Evolutionary conservation across 768 basidiomycete species (phyloP).

Genomic region (Termitomyces sp.): DNA sequence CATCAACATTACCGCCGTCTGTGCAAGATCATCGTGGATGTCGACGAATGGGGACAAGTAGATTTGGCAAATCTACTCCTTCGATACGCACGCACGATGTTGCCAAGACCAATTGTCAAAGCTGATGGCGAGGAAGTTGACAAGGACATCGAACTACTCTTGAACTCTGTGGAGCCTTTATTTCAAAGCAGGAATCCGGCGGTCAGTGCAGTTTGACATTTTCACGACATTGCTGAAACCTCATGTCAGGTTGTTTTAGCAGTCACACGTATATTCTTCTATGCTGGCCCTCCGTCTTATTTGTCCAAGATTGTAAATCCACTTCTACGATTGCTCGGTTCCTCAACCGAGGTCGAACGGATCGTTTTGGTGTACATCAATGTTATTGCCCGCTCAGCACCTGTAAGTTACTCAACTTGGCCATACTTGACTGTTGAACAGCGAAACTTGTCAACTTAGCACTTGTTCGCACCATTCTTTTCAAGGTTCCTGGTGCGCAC

Average conservation of each 20-base stretch:
- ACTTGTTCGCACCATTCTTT: constrained; percentile 61
- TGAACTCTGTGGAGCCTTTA: constrained; percentile 70
- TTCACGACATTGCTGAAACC: neutral
- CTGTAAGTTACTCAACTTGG: constrained; percentile 45
- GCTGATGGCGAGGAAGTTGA: constrained; percentile 59
- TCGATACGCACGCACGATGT: constrained; percentile 82
- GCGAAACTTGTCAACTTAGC: constrained; percentile 30
- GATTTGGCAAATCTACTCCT: constrained; percentile 73
- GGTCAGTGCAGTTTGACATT: constrained; percentile 39
- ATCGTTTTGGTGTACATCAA: constrained; percentile 71
- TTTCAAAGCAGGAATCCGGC: constrained; percentile 88
- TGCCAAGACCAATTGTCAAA: constrained; percentile 53
- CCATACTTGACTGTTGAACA: neutral
- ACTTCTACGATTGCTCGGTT: constrained; percentile 67
- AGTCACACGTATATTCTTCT: constrained; percentile 69
- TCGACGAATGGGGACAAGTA: constrained; percentile 96
- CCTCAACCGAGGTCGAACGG: constrained; percentile 70
- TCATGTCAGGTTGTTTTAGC: constrained; percentile 73
- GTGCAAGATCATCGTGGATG: constrained; percentile 81
- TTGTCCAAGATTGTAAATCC: constrained; percentile 62
- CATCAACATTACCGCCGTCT: constrained; percentile 86
- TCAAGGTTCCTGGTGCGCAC: constrained; percentile 66
- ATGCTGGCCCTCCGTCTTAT: constrained; percentile 58
- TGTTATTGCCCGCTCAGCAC: constrained; percentile 56
- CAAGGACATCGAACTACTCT: constrained; percentile 69